Evolutionary conservation across 2,329 filamentous ascomycete genomes (phyloP).

Genomic region (Mycosphaerella sp.): DNA sequence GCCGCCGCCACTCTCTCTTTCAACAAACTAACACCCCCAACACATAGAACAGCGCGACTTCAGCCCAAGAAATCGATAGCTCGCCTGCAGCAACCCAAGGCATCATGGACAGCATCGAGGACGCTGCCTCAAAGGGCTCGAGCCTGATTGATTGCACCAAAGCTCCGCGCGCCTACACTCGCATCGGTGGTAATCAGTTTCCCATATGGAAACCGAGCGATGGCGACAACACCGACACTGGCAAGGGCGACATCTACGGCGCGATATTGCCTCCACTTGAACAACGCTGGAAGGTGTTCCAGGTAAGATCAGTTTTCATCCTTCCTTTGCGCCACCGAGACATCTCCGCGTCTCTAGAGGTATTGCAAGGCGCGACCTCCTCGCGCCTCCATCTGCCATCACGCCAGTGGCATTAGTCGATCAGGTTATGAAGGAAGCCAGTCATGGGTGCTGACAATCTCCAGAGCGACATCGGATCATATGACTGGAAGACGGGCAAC

Average conservation of each 20-base stretch:
- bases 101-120: conserved; percentile 10
- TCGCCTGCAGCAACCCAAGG: conserved; percentile 12
- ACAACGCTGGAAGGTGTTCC: conserved; percentile 38
- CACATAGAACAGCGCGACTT: neutral
- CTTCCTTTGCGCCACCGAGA: neutral
- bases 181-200: conserved; percentile 24
- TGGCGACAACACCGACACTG: conserved; percentile 34
- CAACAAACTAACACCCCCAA: too few relatives aligned
- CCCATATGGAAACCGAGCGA: conserved; percentile 38
- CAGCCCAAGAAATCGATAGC: neutral
- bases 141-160: conserved; percentile 17
- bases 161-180: conserved; percentile 25
- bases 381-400: neutral
- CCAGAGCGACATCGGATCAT: conserved; percentile 26
- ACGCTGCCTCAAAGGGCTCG: conserved; percentile 5
- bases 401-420: neutral
- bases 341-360: neutral
- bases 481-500: conserved; percentile 24
- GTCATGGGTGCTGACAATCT: neutral
- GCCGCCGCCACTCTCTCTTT: too few relatives aligned
- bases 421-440: neutral
- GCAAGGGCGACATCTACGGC: conserved; percentile 22
- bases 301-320: conserved; percentile 16
- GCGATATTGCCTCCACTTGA: conserved; percentile 15
- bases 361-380: neutral